phyloP scores from a whole-genome alignment of 805 yeast genomes.

The Saturnispora silvae region DNA sequence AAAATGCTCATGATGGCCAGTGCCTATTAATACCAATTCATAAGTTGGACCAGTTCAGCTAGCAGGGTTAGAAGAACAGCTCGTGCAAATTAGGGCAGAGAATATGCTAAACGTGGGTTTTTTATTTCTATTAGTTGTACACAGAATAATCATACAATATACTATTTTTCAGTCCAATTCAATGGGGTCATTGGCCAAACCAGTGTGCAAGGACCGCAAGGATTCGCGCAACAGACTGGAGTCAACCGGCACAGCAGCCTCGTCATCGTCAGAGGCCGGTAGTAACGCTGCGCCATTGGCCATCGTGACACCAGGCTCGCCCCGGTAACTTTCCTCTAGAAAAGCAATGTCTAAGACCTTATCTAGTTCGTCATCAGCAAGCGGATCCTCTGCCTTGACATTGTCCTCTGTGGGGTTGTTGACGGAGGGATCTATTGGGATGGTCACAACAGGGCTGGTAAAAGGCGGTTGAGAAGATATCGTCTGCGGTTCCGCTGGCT shows the following conservation, averaged over 20 bases:
- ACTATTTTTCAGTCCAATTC: neutral
- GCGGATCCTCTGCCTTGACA: neutral
- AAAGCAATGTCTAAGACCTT: neutral
- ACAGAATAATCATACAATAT: neutral
- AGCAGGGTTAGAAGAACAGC: too few species aligned
- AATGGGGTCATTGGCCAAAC: conserved; percentile 1
- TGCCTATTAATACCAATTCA: too few species aligned
- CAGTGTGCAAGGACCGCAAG: conserved; percentile 2
- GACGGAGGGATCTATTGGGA: neutral
- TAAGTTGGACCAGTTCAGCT: too few species aligned
- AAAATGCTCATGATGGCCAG: too few species aligned
- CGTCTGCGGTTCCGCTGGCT: too few species aligned
- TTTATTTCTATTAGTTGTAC: too few species aligned
- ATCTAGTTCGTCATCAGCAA: neutral
- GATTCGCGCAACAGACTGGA: neutral
- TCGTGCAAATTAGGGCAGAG: too few species aligned
- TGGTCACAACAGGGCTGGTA: neutral
- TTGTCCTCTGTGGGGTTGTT: neutral
- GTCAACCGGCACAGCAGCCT: conserved; percentile 7
- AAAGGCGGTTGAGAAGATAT: too few species aligned
- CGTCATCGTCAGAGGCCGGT: conserved; percentile 10
- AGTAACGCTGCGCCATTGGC: conserved; percentile 4
- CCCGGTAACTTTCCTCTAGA: neutral
- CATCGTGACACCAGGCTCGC: conserved; percentile 6
- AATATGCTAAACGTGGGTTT: too few species aligned